phyloP scores from a whole-genome alignment of 345 rosid species.

The Acer yangbiense region DNA sequence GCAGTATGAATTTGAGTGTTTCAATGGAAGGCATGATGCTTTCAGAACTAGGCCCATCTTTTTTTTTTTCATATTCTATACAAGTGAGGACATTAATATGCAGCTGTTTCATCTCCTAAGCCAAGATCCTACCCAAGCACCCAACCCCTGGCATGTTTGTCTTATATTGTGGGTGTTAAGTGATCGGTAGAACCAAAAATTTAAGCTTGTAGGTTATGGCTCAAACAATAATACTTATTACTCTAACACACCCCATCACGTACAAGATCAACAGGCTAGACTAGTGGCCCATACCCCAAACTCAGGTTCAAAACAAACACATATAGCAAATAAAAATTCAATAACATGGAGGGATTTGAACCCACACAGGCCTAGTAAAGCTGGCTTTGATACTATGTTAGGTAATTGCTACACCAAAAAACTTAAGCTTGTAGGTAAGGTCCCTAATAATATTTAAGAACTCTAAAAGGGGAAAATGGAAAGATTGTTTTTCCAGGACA shows the following conservation, averaged over 20 bases:
- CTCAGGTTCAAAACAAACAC: background rate
- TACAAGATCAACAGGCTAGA: background rate
- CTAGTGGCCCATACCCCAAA: background rate
- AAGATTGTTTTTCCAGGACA: background rate
- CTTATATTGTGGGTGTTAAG: background rate
- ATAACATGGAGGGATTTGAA: background rate
- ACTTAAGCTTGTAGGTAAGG: background rate
- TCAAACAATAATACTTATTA: background rate
- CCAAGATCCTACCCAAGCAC: background rate
- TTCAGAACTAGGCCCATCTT: background rate
- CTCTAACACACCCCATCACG: background rate
- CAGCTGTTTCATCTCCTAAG: background rate
- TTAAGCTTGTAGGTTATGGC: background rate
- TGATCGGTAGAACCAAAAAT: background rate
- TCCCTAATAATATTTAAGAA: background rate
- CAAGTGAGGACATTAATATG: background rate
- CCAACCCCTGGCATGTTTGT: background rate
- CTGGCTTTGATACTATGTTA: background rate
- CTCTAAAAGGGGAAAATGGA: background rate
- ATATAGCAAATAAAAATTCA: background rate
- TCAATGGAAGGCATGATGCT: constrained; percentile 6
- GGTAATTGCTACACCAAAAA: background rate
- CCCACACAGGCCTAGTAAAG: background rate
- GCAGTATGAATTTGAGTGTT: background rate
- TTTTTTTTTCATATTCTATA: background rate